Conservation (phyloP, 768 basidiomycete genomes). For the Lactifluus subvellereus region DNA sequence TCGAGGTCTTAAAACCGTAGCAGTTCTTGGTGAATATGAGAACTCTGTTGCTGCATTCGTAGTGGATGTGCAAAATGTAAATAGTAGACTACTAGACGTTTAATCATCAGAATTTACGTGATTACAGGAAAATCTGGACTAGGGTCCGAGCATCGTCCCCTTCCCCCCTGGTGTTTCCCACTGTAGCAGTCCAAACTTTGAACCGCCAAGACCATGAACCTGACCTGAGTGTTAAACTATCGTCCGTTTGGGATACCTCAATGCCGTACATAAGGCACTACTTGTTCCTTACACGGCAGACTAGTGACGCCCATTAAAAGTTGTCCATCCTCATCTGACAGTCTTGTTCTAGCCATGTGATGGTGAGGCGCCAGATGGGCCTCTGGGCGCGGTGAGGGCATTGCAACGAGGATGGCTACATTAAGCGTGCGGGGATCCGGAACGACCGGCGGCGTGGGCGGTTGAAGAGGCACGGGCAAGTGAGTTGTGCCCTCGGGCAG, state of each 20-base stretch:
- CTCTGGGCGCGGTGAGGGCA: conserved; percentile 11
- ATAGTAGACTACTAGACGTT: not conserved
- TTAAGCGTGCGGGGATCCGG: conserved; percentile 5
- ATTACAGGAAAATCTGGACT: too few species aligned
- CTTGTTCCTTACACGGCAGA: not conserved
- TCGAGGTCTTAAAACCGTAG: not conserved
- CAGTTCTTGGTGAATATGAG: not conserved
- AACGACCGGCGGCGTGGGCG: not conserved
- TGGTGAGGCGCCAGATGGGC: not conserved
- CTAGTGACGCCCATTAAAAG: conserved; percentile 4
- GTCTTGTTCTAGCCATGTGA: not conserved
- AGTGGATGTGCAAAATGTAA: not conserved
- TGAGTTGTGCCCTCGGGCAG: not conserved
- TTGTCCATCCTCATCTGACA: not conserved
- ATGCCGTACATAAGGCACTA: not conserved
- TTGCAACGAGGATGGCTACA: conserved; percentile 18
- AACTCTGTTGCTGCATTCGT: not conserved
- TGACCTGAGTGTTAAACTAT: not conserved
- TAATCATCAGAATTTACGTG: not conserved
- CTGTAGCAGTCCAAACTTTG: not conserved
- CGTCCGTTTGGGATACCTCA: not conserved
- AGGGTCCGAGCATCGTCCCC: too few species aligned
- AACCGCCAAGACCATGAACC: not conserved
- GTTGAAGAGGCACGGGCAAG: not conserved
- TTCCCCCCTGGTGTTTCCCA: not conserved